Conservation (phyloP, 2,329 filamentous ascomycete species). For the Aspergillus pseudonomiae region DNA sequence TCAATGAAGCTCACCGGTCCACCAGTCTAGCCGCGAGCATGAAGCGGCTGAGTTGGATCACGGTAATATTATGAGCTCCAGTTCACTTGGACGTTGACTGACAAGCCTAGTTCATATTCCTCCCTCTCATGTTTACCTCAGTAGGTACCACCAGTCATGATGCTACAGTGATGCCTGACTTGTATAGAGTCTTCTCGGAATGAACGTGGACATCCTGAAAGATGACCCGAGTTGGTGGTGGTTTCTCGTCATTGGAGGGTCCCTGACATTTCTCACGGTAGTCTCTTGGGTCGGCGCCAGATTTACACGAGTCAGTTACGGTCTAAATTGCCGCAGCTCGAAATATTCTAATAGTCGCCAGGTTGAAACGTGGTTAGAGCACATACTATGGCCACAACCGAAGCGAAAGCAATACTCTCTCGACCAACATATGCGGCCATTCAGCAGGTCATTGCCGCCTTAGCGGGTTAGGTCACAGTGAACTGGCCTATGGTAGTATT, state of each 20-base stretch:
- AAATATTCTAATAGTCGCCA: neutral
- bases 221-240: constrained; percentile 16
- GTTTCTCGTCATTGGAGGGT: constrained; percentile 16
- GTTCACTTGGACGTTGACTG: neutral
- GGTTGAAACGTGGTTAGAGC: neutral
- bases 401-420: neutral
- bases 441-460: neutral
- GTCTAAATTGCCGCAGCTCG: neutral
- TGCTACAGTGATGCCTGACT: neutral
- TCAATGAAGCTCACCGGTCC: constrained; percentile 22
- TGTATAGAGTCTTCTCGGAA: constrained; percentile 16
- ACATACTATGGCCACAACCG: neutral
- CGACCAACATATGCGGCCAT: neutral
- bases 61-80: neutral
- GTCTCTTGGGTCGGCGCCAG: constrained; percentile 14
- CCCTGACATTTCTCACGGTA: constrained; percentile 12
- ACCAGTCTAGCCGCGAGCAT: constrained; percentile 20
- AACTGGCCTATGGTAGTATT: neutral
- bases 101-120: constrained; percentile 16
- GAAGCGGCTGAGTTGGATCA: constrained; percentile 22
- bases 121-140: constrained; percentile 19
- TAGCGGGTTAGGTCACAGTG: neutral
- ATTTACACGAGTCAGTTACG: constrained; percentile 5
- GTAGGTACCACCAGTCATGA: neutral
- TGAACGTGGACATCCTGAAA: constrained; percentile 18